phyloP scores from a whole-genome alignment of 1,284 basidiomycete species.

The Xanthoconium separans region DNA sequence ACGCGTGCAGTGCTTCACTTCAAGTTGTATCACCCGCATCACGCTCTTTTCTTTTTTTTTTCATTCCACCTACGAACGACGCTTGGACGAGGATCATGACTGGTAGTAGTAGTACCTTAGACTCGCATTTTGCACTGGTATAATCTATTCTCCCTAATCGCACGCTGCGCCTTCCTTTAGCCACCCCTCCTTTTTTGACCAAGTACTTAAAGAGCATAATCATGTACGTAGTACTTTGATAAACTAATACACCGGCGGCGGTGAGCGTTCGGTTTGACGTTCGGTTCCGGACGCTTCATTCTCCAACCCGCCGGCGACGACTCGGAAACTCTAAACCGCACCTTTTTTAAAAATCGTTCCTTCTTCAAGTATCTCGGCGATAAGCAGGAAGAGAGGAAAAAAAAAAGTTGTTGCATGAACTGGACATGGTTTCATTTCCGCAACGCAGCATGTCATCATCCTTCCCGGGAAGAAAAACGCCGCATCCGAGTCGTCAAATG shows the following conservation, averaged over 20 bases:
- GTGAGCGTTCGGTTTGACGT: not conserved
- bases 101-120: conserved; percentile 8
- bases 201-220: conserved; percentile 3
- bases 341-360: too few relatives aligned
- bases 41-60: conserved; percentile 22
- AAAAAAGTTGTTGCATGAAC: not conserved
- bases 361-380: too few relatives aligned
- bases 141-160: conserved; percentile 20
- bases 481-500: too few relatives aligned
- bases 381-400: too few relatives aligned
- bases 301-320: too few relatives aligned
- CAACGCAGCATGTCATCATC: conserved; percentile 1
- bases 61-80: conserved; percentile 27
- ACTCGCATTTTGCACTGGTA: conserved; percentile 1
- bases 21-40: conserved; percentile 4
- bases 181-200: not conserved
- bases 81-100: conserved; percentile 32
- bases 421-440: conserved; percentile 9
- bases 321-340: not conserved
- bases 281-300: not conserved
- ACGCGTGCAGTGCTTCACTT: not conserved
- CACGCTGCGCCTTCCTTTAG: not conserved
- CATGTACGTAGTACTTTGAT: conserved; percentile 17
- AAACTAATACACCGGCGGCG: conserved; percentile 21
- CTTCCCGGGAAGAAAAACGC: not conserved